Conservation (phyloP, 2,329 filamentous ascomycete species). For the Sclerotinia trifoliorum region DNA sequence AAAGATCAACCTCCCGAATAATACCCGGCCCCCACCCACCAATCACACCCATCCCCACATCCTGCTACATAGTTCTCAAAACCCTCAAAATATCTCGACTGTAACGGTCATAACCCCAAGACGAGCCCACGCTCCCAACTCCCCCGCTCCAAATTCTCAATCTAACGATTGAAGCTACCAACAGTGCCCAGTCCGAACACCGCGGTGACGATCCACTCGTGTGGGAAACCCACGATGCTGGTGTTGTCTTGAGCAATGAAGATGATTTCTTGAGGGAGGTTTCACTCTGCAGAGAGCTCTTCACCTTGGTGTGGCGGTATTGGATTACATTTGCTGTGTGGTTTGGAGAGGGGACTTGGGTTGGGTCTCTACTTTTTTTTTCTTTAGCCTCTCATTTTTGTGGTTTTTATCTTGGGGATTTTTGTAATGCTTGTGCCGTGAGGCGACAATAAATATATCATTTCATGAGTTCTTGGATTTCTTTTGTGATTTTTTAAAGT, state of each 20-base stretch:
- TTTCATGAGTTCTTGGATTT: too few relatives aligned
- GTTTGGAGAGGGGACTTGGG: constrained; percentile 48
- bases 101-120: constrained; percentile 21
- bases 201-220: constrained; percentile 64
- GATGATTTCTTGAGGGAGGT: constrained; percentile 66
- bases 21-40: neutral
- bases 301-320: constrained; percentile 67
- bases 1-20: too few relatives aligned
- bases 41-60: fast-evolving
- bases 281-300: constrained; percentile 71
- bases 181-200: constrained; percentile 68
- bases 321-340: constrained; percentile 65
- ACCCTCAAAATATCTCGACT: fast-evolving
- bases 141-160: neutral
- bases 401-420: neutral
- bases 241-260: constrained; percentile 65
- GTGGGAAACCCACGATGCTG: constrained; percentile 66
- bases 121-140: constrained; percentile 7
- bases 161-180: constrained; percentile 35
- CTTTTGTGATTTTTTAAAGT: neutral
- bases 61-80: fast-evolving
- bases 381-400: constrained; percentile 29
- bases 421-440: neutral
- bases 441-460: too few relatives aligned
- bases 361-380: constrained; percentile 35